phyloP scores from a whole-genome alignment of 306 rosid genomes.

The Alnus glutinosa region DNA sequence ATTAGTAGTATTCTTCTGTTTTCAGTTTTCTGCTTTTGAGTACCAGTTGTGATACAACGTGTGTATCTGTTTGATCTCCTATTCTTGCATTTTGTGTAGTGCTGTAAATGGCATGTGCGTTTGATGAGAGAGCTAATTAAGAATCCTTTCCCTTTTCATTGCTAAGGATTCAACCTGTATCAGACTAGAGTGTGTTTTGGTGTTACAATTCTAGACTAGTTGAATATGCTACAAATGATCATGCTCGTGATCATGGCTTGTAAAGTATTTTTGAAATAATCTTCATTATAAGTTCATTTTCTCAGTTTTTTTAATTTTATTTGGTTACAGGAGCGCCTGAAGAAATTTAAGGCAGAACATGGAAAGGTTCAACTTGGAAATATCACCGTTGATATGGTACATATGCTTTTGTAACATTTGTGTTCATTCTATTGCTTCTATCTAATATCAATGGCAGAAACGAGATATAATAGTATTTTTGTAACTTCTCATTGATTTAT shows the following conservation, averaged over 20 bases:
- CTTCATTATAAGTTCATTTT: conserved; percentile 5
- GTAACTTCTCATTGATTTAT: conserved; percentile 26
- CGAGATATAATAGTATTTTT: background rate
- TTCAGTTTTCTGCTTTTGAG: background rate
- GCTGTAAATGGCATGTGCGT: background rate
- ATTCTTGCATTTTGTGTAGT: background rate
- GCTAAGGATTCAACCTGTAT: background rate
- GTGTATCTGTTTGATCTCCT: background rate
- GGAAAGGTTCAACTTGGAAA: conserved; percentile 88
- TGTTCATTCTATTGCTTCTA: background rate
- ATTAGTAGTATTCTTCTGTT: background rate
- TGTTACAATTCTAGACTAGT: background rate
- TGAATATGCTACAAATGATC: background rate
- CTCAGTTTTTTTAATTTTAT: background rate
- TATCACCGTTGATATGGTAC: conserved; percentile 89
- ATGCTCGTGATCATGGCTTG: background rate
- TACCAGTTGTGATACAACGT: background rate
- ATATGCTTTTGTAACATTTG: background rate
- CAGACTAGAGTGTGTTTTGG: background rate
- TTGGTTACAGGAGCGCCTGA: conserved; percentile 79
- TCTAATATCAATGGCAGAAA: conserved; percentile 1
- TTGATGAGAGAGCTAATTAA: background rate
- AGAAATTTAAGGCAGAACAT: conserved; percentile 77
- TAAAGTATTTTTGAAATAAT: background rate
- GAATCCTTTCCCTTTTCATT: background rate